phyloP scores from a whole-genome alignment of 176 grass and related monocot species.

The Saccharum officinarum region DNA sequence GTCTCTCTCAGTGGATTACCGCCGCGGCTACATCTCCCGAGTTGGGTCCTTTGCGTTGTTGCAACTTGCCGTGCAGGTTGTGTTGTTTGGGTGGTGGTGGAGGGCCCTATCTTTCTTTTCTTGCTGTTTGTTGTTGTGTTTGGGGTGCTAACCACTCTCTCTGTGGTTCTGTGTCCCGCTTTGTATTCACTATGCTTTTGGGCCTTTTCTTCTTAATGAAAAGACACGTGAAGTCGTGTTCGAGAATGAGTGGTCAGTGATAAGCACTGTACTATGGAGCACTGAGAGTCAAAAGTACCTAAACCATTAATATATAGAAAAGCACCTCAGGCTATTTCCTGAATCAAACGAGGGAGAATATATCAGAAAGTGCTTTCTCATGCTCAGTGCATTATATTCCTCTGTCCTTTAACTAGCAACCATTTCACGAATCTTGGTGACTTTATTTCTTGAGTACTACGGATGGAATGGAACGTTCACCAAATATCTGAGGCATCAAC shows the following conservation, averaged over 20 bases:
- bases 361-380: constrained; percentile 11
- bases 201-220: no score
- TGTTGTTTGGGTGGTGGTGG: no score
- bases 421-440: not conserved
- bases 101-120: no score
- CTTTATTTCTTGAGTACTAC: not conserved
- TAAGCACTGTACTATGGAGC: not conserved
- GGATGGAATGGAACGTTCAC: not conserved
- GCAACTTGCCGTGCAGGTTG: no score
- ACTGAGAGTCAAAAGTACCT: not conserved
- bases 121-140: no score
- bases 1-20: no score
- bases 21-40: no score
- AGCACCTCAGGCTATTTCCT: not conserved
- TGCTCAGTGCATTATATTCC: not conserved
- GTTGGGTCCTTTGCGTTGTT: no score
- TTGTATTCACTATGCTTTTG: no score
- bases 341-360: not conserved
- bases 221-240: no score
- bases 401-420: not conserved
- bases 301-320: not conserved
- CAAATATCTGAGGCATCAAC: constrained; percentile 16
- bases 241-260: not conserved
- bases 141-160: no score
- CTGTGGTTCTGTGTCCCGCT: no score